Conservation (phyloP, 2,329 filamentous ascomycete species). For the Penicillium sp. region DNA sequence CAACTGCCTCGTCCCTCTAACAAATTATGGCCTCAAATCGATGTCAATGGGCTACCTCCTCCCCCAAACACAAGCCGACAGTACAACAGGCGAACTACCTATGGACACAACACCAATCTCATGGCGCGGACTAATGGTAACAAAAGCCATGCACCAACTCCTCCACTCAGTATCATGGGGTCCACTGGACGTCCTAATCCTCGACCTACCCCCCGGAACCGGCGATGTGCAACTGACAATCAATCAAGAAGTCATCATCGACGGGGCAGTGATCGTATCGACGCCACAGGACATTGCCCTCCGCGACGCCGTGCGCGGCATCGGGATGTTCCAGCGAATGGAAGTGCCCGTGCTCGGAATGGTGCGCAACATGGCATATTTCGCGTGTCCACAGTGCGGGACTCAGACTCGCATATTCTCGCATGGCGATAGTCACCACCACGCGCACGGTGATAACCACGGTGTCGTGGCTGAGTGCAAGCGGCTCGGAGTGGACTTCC, state of each 20-base stretch:
- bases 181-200: constrained; percentile 78
- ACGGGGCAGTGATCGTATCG: constrained; percentile 80
- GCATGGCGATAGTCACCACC: constrained; percentile 28
- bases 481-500: constrained; percentile 71
- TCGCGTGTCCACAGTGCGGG: constrained; percentile 75
- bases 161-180: constrained; percentile 95
- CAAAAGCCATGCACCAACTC: constrained; percentile 93
- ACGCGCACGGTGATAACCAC: constrained; percentile 48
- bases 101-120: constrained; percentile 70
- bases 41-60: constrained; percentile 99
- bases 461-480: constrained; percentile 68
- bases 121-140: constrained; percentile 96
- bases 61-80: constrained; percentile 33
- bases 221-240: constrained; percentile 97
- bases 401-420: constrained; percentile 76
- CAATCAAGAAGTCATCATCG: constrained; percentile 86
- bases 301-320: constrained; percentile 86
- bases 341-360: constrained; percentile 76
- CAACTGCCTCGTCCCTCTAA: constrained; percentile 72
- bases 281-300: constrained; percentile 92
- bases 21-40: constrained; percentile 92
- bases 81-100: constrained; percentile 30
- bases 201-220: constrained; percentile 91
- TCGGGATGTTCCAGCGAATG: constrained; percentile 89
- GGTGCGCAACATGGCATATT: constrained; percentile 89